A percentile compares a stretch with the other conserved stretches of the same genome.
Evolutionary conservation across 352 stramenopile genomes (phyloP).

Genomic region (Globisporangium polare): DNA sequence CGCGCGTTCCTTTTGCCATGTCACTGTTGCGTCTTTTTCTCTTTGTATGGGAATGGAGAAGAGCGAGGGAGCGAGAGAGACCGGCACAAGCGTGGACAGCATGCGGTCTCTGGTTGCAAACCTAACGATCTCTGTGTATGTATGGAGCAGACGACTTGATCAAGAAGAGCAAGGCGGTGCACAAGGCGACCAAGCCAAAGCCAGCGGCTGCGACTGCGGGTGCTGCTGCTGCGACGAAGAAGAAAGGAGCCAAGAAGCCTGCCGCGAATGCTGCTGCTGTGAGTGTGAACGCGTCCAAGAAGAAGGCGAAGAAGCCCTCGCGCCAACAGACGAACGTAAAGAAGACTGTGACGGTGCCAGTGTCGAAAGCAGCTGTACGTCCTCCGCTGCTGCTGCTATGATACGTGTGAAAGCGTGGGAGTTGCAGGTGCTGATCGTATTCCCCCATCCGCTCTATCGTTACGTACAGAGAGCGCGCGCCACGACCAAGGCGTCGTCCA

Average conservation of each 20-base stretch:
- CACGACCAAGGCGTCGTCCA: slow-evolving; percentile 40
- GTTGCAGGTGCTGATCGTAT: neutral
- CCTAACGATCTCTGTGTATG: neutral
- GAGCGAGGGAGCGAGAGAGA: neutral
- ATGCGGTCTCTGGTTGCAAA: neutral
- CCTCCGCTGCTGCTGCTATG: neutral
- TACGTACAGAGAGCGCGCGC: slow-evolving; percentile 31
- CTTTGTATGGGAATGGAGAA: neutral
- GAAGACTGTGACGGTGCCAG: slow-evolving; percentile 63
- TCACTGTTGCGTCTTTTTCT: neutral
- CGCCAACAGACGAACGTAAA: slow-evolving; percentile 69
- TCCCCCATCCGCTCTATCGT: neutral
- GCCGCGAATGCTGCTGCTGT: neutral
- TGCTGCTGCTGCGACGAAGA: neutral
- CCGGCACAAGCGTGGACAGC: neutral
- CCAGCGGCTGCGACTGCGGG: neutral
- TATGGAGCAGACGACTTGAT: slow-evolving; percentile 35
- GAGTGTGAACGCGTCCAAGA: slow-evolving; percentile 5
- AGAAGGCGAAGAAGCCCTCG: slow-evolving; percentile 18
- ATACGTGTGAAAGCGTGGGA: neutral
- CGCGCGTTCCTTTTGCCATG: no score
- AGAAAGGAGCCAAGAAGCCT: slow-evolving; percentile 13
- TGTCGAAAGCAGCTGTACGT: slow-evolving; percentile 61
- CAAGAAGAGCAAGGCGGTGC: slow-evolving; percentile 26
- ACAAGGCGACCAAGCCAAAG: slow-evolving; percentile 22